Conservation (phyloP, 2,329 filamentous ascomycete species). For the Trichoderma sp. region DNA sequence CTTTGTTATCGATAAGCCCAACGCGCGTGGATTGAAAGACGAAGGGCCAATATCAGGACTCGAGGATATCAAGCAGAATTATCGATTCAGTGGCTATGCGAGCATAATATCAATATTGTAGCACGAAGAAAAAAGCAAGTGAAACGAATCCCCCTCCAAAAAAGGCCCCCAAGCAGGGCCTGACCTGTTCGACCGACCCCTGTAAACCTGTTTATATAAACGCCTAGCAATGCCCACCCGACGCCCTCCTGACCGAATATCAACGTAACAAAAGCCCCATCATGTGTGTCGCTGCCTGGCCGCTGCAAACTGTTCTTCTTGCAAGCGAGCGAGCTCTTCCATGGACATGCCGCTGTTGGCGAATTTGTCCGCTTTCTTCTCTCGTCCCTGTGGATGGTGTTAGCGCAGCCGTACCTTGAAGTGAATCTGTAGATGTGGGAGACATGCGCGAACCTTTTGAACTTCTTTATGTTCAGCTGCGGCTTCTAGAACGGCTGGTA, state of each 20-base stretch:
- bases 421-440: neutral
- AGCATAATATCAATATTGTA: neutral
- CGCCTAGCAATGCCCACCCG: slow-evolving; percentile 44
- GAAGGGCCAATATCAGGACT: neutral
- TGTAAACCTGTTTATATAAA: slow-evolving; percentile 33
- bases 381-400: slow-evolving; percentile 74
- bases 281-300: slow-evolving; percentile 53
- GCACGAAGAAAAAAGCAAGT: neutral
- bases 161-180: slow-evolving; percentile 2
- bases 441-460: slow-evolving; percentile 68
- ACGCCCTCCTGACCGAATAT: slow-evolving; percentile 32
- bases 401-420: slow-evolving; percentile 39
- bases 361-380: slow-evolving; percentile 97
- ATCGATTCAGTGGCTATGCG: neutral
- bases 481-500: slow-evolving; percentile 82
- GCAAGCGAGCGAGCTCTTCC: slow-evolving; percentile 84
- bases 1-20: slow-evolving; percentile 30
- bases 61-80: neutral
- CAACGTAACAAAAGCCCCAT: slow-evolving; percentile 13
- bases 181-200: slow-evolving; percentile 23
- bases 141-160: neutral
- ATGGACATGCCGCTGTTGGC: slow-evolving; percentile 90
- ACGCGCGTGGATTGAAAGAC: neutral
- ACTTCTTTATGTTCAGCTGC: slow-evolving; percentile 91
- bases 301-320: slow-evolving; percentile 87